Conservation (phyloP, 2,329 filamentous ascomycete genomes). For the Mariannaea elegans region DNA sequence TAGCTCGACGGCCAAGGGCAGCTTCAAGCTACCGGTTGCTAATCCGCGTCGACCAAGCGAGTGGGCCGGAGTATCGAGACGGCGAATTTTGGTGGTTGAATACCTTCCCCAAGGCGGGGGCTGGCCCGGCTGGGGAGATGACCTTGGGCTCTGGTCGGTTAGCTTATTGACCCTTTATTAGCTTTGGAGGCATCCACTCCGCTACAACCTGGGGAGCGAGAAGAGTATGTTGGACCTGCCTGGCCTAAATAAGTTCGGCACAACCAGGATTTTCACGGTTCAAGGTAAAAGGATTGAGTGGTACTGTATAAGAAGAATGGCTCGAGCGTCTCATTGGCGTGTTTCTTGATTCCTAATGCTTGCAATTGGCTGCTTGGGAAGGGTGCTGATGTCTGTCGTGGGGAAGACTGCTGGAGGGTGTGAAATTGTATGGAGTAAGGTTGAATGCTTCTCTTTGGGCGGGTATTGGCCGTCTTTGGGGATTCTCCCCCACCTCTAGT, state of each 20-base stretch:
- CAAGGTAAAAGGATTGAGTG: no score
- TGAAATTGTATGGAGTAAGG: no score
- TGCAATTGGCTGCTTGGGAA: no score
- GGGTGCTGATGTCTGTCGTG: background rate
- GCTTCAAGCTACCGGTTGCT: constrained; percentile 13
- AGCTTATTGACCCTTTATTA: constrained; percentile 13
- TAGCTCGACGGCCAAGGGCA: constrained; percentile 6
- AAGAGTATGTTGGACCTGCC: no score
- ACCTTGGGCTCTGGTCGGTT: constrained; percentile 14
- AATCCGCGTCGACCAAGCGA: constrained; percentile 9
- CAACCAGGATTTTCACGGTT: no score
- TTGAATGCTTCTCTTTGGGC: constrained; percentile 7
- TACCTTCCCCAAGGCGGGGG: constrained; percentile 8
- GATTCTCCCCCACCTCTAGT: background rate
- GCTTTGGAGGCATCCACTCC: constrained; percentile 14
- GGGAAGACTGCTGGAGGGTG: no score
- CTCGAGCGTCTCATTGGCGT: no score
- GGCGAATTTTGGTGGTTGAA: constrained; percentile 10
- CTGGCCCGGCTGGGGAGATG: constrained; percentile 7
- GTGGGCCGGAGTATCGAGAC: constrained; percentile 11
- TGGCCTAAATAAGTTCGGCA: no score
- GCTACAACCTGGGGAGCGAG: constrained; percentile 19
- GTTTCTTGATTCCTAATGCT: no score
- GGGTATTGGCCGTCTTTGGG: constrained; percentile 6
- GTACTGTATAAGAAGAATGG: no score